phyloP scores from a whole-genome alignment of 1,284 basidiomycete species.

The Anthracocystis setariae region DNA sequence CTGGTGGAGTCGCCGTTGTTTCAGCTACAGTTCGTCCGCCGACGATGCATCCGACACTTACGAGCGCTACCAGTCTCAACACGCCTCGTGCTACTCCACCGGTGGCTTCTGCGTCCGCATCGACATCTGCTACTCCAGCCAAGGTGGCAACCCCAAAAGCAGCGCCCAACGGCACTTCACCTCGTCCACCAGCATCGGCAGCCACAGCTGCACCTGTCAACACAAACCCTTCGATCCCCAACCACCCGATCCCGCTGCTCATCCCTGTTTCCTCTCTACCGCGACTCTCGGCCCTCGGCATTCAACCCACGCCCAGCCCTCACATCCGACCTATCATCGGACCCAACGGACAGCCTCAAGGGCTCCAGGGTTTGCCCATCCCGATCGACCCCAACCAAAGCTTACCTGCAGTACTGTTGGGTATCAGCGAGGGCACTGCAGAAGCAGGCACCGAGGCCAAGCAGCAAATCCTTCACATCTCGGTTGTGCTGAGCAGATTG shows the following conservation, averaged over 20 bases:
- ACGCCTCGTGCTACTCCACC: slow-evolving; percentile 28
- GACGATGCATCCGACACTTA: slow-evolving; percentile 46
- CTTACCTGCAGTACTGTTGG: slow-evolving; percentile 61
- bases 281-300: slow-evolving; percentile 57
- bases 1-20: slow-evolving; percentile 5
- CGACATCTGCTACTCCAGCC: slow-evolving; percentile 6
- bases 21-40: slow-evolving; percentile 19
- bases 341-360: slow-evolving; percentile 37
- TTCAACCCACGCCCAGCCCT: slow-evolving; percentile 57
- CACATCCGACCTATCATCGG: slow-evolving; percentile 57
- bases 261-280: slow-evolving; percentile 61
- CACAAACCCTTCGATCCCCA: slow-evolving; percentile 50
- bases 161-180: slow-evolving; percentile 3
- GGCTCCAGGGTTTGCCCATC: slow-evolving; percentile 48
- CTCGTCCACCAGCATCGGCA: slow-evolving; percentile 1
- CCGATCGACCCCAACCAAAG: slow-evolving; percentile 54
- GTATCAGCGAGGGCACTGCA: slow-evolving; percentile 56
- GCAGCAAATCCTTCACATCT: slow-evolving; percentile 62
- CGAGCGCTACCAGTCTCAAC: slow-evolving; percentile 41
- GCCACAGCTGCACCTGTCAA: slow-evolving; percentile 10
- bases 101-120: background rate
- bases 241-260: slow-evolving; percentile 62
- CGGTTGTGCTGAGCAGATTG: slow-evolving; percentile 61
- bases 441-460: slow-evolving; percentile 23
- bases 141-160: slow-evolving; percentile 19